Evolutionary conservation across 371 early-diverging fungal species (phyloP).

Genomic region (Mortierella sp.): DNA sequence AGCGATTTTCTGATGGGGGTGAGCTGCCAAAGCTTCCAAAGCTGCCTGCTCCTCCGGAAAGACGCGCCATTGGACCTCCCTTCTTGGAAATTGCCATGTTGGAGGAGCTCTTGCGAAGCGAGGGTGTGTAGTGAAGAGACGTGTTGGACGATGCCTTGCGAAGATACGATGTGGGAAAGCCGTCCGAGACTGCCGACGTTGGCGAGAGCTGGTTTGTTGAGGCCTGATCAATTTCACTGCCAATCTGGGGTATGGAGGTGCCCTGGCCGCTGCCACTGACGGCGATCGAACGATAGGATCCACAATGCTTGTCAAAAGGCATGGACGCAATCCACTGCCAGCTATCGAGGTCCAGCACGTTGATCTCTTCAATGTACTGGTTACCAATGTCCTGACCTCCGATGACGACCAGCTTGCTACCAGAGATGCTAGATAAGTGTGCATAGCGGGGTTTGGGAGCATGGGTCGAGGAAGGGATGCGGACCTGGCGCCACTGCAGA

Average conservation of each 20-base stretch:
- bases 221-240: constrained; percentile 41
- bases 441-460: constrained; percentile 85
- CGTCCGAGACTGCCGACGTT: constrained; percentile 18
- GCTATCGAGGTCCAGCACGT: constrained; percentile 75
- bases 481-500: constrained; percentile 69
- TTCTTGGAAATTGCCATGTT: constrained; percentile 50
- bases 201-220: constrained; percentile 26
- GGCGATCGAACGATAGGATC: constrained; percentile 83
- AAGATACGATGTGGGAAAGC: constrained; percentile 53
- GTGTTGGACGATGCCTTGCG: constrained; percentile 31
- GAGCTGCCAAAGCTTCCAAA: constrained; percentile 38
- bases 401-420: constrained; percentile 72
- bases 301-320: constrained; percentile 78
- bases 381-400: constrained; percentile 89
- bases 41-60: constrained; percentile 37
- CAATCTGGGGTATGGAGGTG: constrained; percentile 51
- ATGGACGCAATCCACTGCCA: constrained; percentile 76
- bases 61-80: constrained; percentile 49
- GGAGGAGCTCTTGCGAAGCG: constrained; percentile 49
- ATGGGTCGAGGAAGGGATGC: constrained; percentile 60
- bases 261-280: constrained; percentile 58
- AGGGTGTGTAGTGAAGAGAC: constrained; percentile 34
- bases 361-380: constrained; percentile 81
- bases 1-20: constrained; percentile 40
- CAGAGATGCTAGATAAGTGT: constrained; percentile 73